Evolutionary conservation across 371 early-diverging fungal species (phyloP).

Genomic region (Mucor circinelloides): DNA sequence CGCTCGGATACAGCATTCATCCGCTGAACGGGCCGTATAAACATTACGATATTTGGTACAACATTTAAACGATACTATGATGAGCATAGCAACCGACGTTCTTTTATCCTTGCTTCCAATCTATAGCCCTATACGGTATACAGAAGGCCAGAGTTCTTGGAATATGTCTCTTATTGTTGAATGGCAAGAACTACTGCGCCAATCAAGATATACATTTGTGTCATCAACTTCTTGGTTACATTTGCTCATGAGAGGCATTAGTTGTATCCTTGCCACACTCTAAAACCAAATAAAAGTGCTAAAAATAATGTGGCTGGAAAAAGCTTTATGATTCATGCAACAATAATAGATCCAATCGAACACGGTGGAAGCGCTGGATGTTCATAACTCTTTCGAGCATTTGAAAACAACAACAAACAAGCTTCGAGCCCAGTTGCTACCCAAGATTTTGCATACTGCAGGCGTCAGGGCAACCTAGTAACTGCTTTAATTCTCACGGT

Average conservation of each 20-base stretch:
- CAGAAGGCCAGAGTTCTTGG: background rate
- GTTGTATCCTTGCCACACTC: background rate
- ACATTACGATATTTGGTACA: background rate
- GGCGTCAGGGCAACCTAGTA: background rate
- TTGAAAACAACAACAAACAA: background rate
- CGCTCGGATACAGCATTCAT: background rate
- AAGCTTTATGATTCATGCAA: background rate
- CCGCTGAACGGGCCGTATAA: background rate
- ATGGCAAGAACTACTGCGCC: background rate
- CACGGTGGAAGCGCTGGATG: background rate
- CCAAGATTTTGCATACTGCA: background rate
- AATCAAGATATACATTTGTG: background rate
- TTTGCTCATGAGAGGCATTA: background rate
- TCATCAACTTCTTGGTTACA: background rate
- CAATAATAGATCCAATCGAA: background rate
- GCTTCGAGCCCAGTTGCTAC: background rate
- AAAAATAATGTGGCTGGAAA: constrained; percentile 4
- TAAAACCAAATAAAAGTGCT: background rate
- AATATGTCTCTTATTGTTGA: background rate
- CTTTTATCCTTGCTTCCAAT: background rate
- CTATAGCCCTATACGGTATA: background rate
- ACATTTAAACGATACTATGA: background rate
- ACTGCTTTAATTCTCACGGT: background rate
- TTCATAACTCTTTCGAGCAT: background rate
- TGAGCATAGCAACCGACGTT: background rate